phyloP scores from a whole-genome alignment of 768 basidiomycete genomes.

The Megacollybia marginata region DNA sequence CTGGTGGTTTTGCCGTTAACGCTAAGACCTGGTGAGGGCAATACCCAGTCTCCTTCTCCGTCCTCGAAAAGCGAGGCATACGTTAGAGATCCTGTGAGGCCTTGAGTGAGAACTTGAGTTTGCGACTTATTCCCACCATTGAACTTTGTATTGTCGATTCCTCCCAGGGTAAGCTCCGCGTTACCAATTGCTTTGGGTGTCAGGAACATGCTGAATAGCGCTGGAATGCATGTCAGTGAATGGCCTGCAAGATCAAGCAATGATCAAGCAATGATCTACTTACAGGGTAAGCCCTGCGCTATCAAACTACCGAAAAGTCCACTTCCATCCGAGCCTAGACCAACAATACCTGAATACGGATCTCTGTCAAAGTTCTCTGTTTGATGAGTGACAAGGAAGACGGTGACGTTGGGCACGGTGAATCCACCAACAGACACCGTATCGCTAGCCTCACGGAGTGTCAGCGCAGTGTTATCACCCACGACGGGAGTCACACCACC shows the following conservation, averaged over 20 bases:
- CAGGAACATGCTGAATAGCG: conserved; percentile 44
- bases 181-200: conserved; percentile 39
- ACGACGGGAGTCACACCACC: conserved; percentile 48
- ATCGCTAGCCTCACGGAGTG: conserved; percentile 37
- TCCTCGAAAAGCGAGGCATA: conserved; percentile 30
- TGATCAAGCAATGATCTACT: conserved; percentile 9
- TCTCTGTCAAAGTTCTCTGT: conserved; percentile 44
- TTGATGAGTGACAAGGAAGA: conserved; percentile 49
- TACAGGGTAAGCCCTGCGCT: conserved; percentile 42
- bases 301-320: conserved; percentile 43
- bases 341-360: conserved; percentile 41
- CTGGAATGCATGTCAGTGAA: conserved; percentile 15
- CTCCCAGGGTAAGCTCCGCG: conserved; percentile 48
- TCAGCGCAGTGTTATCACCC: conserved; percentile 31
- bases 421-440: conserved; percentile 44
- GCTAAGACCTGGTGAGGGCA: conserved; percentile 35
- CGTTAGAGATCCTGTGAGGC: conserved; percentile 27
- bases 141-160: conserved; percentile 45
- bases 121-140: conserved; percentile 21
- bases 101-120: too few relatives aligned
- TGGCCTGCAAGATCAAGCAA: background rate
- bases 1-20: conserved; percentile 48
- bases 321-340: conserved; percentile 34
- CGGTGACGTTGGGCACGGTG: conserved; percentile 24
- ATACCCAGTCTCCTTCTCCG: conserved; percentile 27